Percentiles rank a stretch among this genome's conserved stretches.
These are phyloP conservation scores for Aquanectria penicillioides DNA, from an alignment of 2,329 filamentous ascomycete genomes.

Conservation along the genomic window DNA sequence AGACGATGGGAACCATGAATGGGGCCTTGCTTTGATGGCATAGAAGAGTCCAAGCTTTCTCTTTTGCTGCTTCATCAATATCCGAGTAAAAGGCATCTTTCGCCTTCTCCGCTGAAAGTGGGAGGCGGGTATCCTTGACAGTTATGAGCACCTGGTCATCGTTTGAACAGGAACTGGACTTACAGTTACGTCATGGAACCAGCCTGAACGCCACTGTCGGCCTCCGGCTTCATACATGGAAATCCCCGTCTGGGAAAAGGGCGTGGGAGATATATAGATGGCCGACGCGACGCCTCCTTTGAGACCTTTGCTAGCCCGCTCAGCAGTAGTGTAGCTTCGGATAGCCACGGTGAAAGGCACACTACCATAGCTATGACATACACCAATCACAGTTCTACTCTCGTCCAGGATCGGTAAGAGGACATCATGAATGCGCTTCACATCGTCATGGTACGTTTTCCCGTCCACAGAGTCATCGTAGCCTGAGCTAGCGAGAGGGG, in stretches of 20 bases:
- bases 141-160: background rate
- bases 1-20: slow-evolving; percentile 14
- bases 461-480: slow-evolving; percentile 27
- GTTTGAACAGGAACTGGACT: background rate
- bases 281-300: slow-evolving; percentile 19
- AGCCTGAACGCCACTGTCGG: background rate
- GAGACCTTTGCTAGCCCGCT: slow-evolving; percentile 1
- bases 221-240: slow-evolving; percentile 28
- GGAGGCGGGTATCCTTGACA: slow-evolving; percentile 16
- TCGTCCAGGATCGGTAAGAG: slow-evolving; percentile 3
- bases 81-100: slow-evolving; percentile 26
- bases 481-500: slow-evolving; percentile 21
- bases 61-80: slow-evolving; percentile 9
- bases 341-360: slow-evolving; percentile 19
- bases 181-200: slow-evolving; percentile 24
- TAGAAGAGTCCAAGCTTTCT: slow-evolving; percentile 10
- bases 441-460: slow-evolving; percentile 23
- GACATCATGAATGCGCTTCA: slow-evolving; percentile 8
- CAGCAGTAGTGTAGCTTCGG: slow-evolving; percentile 1
- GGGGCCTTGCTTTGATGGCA: slow-evolving; percentile 24
- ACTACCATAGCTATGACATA: slow-evolving; percentile 32
- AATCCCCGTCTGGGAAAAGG: slow-evolving; percentile 17
- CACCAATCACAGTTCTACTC: slow-evolving; percentile 7
- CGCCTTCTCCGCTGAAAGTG: too few relatives aligned
- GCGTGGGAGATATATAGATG: slow-evolving; percentile 19